A percentile compares a stretch with the other conserved stretches of the same genome.
These are phyloP conservation scores for Oryza rufipogon DNA, from an alignment of 176 grass and related monocot species.

Conservation along the genomic window DNA sequence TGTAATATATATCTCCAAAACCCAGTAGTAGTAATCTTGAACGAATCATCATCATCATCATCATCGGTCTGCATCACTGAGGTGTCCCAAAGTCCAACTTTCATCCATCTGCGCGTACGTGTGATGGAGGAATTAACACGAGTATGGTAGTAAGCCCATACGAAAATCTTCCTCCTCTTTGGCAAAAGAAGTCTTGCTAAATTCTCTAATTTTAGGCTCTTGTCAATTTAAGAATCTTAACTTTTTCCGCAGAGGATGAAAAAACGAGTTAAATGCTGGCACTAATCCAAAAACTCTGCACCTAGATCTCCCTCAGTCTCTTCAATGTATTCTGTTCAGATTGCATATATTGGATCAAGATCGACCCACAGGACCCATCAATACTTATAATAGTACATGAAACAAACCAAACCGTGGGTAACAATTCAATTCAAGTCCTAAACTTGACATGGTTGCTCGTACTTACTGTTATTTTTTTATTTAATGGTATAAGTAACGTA, in stretches of 20 bases:
- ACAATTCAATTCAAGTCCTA: not conserved
- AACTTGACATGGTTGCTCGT: no score
- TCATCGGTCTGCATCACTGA: slow-evolving; percentile 8
- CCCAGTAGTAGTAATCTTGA: slow-evolving; percentile 5
- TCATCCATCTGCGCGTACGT: not conserved
- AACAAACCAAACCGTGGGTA: not conserved
- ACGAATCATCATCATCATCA: slow-evolving; percentile 9
- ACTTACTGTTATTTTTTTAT: no score
- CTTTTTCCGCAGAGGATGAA: not conserved
- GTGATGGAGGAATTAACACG: slow-evolving; percentile 42
- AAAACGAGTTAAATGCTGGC: not conserved
- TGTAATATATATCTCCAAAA: slow-evolving; percentile 13
- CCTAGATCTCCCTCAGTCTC: not conserved
- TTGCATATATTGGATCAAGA: not conserved
- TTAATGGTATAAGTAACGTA: no score
- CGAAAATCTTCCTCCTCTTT: not conserved
- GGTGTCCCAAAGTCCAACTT: slow-evolving; percentile 9
- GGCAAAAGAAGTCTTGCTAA: not conserved
- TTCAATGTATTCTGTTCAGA: not conserved
- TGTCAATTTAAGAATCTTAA: slow-evolving; percentile 19
- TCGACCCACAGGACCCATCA: not conserved
- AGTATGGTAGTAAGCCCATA: not conserved
- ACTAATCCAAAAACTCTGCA: not conserved
- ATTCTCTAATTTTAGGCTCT: not conserved
- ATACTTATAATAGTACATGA: not conserved